Evolutionary conservation across 768 basidiomycete genomes (phyloP), one percentile per base, ranked within the genome.

Genomic region (Candolleomyces eurysporus): DNA sequence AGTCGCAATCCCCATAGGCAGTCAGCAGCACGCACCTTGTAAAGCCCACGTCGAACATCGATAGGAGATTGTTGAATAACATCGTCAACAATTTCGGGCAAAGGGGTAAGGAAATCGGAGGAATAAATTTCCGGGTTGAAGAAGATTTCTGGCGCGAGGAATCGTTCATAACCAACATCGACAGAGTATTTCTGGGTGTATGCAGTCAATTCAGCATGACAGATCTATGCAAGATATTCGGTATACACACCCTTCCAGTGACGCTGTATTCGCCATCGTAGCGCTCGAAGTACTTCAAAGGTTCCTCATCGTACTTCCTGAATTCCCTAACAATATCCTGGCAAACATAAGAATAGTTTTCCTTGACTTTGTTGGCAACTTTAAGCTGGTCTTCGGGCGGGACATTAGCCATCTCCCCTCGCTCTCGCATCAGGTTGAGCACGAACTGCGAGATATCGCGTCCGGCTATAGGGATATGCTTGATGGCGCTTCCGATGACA

Each of bases 121-220:
- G 95, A 97, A 74, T 91, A 92, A 66, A 99, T 98, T 75, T 99
- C 96, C 14, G 97, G 97, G 78, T 98, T 98, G 84, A 98, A 98
- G 80, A 98, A 98, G 69, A 98, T 97, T 75, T 98, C 97, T 5
- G 97, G 96, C 5, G 96, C 97, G 57, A 98, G 87, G 85, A 99
- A 99, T 26, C 97, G 94, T 74, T 98, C 97, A 75, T 98, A 98
- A 19, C 97, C 97, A 61, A 99, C 87, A 68, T 99, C 96, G 52
- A 98, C 79, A 19, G 82, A 75, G 78, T 99, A 98, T 91, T 94
- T 92, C 95, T 96, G 55, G 11, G 11, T 36, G 11, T 36, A 36
- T 36, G 36, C 36, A 5, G 17, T n/a, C 19, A 45, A 22, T 46
- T 60, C 56, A 19, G 26, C 19, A 26, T 21, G 14, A 52, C 54